These are phyloP conservation scores for Beauveria pseudobassiana DNA, from an alignment of 2,329 filamentous ascomycete species.

Conservation along the genomic window DNA sequence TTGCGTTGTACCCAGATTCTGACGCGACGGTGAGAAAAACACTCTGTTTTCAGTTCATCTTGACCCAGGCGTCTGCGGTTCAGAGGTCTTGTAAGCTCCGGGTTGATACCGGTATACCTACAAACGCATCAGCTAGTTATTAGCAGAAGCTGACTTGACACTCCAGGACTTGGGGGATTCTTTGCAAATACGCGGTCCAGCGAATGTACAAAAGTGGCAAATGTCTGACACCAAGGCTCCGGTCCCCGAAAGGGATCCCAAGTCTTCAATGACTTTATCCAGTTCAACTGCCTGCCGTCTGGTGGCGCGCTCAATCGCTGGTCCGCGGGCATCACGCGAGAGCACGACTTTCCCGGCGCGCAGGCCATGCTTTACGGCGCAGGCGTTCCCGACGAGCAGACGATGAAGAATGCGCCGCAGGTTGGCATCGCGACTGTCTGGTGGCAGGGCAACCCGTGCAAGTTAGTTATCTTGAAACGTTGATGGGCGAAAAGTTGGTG, in stretches of 20 bases:
- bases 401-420: constrained; percentile 86
- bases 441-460: constrained; percentile 98
- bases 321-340: constrained; percentile 73
- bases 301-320: constrained; percentile 68
- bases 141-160: too few relatives aligned
- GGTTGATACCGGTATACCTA: neutral
- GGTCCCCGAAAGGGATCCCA: constrained; percentile 27
- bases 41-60: too few relatives aligned
- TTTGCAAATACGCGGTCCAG: too few relatives aligned
- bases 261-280: constrained; percentile 44
- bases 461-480: constrained; percentile 45
- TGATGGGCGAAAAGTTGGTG: neutral
- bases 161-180: neutral
- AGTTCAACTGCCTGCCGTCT: constrained; percentile 43
- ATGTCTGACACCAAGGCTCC: neutral
- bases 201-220: neutral
- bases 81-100: neutral
- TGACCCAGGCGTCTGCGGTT: neutral
- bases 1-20: neutral
- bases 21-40: neutral
- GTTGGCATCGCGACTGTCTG: constrained; percentile 87
- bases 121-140: too few relatives aligned
- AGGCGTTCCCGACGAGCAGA: constrained; percentile 72
- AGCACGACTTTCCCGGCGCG: constrained; percentile 85
- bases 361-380: constrained; percentile 96